Evolutionary conservation across 2,329 filamentous ascomycete genomes (phyloP).

Genomic region (Tolypocladium endophyticum): DNA sequence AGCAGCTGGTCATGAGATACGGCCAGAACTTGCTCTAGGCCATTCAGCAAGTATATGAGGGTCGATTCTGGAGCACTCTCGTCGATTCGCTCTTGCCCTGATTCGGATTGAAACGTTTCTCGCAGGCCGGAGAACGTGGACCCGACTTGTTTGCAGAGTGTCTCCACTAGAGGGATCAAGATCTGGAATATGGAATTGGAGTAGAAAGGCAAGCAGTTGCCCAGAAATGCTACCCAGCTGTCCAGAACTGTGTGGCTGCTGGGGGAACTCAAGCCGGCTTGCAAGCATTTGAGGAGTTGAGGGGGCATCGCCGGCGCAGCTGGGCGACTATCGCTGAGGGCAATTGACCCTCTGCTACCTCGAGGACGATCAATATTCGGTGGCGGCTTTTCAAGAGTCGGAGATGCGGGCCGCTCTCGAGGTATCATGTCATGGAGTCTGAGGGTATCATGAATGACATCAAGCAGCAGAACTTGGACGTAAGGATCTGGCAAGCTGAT

Average conservation of each 20-base stretch:
- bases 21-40: conserved; percentile 81
- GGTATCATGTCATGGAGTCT: conserved; percentile 45
- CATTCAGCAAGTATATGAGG: conserved; percentile 79
- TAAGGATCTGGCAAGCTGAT: conserved; percentile 53
- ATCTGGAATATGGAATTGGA: conserved; percentile 80
- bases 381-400: conserved; percentile 35
- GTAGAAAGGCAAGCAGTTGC: conserved; percentile 76
- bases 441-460: conserved; percentile 65
- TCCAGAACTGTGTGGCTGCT: conserved; percentile 71
- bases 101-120: conserved; percentile 41
- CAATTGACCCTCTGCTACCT: conserved; percentile 26
- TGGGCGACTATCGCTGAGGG: conserved; percentile 15
- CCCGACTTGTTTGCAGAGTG: conserved; percentile 70
- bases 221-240: conserved; percentile 82
- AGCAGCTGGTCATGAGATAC: conserved; percentile 75
- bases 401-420: conserved; percentile 30
- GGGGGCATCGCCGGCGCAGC: conserved; percentile 43
- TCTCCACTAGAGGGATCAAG: conserved; percentile 82
- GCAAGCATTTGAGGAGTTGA: conserved; percentile 72
- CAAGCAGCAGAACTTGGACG: conserved; percentile 67
- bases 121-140: conserved; percentile 63
- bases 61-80: conserved; percentile 52
- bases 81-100: conserved; percentile 9
- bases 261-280: conserved; percentile 66
- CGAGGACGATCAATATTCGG: conserved; percentile 30